phyloP scores from a whole-genome alignment of 2,329 filamentous ascomycete species.

The Ascochyta viciae-villosae region DNA sequence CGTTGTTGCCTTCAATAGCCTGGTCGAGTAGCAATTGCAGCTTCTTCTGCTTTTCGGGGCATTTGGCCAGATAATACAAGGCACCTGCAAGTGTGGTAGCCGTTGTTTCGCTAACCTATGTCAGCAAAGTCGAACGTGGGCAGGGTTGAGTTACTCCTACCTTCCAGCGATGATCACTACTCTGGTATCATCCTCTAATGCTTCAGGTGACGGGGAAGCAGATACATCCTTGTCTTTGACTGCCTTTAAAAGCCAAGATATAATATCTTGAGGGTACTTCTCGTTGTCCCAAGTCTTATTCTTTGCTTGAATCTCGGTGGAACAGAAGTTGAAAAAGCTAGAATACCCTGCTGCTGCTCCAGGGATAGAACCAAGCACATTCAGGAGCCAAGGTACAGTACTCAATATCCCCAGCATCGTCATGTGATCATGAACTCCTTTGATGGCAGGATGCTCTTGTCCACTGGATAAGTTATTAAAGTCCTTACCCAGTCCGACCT shows the following conservation, averaged over 20 bases:
- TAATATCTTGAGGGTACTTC: conserved; percentile 45
- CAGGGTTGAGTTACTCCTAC: conserved; percentile 7
- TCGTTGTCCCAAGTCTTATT: conserved; percentile 32
- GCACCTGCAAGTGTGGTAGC: conserved; percentile 35
- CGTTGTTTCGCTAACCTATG: conserved; percentile 42
- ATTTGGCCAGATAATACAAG: conserved; percentile 41
- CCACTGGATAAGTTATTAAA: conserved; percentile 35
- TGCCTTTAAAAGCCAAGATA: conserved; percentile 52
- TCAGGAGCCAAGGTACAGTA: conserved; percentile 48
- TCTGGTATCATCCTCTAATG: conserved; percentile 44
- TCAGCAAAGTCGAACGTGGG: not conserved
- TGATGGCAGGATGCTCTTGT: conserved; percentile 41
- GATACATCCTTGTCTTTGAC: conserved; percentile 47
- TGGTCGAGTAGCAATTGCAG: conserved; percentile 40
- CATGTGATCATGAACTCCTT: conserved; percentile 48
- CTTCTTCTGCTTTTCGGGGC: conserved; percentile 35
- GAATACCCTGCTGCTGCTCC: conserved; percentile 35
- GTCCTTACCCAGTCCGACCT: conserved; percentile 36
- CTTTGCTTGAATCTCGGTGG: conserved; percentile 41
- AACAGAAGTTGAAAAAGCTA: conserved; percentile 42
- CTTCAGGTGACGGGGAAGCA: conserved; percentile 39
- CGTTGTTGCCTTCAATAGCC: conserved; percentile 23
- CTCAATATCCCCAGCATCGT: conserved; percentile 41
- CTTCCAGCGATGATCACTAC: conserved; percentile 46
- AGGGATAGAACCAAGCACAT: conserved; percentile 41